phyloP scores from a whole-genome alignment of 1,139 yeast species.

The Candida neerlandica region DNA sequence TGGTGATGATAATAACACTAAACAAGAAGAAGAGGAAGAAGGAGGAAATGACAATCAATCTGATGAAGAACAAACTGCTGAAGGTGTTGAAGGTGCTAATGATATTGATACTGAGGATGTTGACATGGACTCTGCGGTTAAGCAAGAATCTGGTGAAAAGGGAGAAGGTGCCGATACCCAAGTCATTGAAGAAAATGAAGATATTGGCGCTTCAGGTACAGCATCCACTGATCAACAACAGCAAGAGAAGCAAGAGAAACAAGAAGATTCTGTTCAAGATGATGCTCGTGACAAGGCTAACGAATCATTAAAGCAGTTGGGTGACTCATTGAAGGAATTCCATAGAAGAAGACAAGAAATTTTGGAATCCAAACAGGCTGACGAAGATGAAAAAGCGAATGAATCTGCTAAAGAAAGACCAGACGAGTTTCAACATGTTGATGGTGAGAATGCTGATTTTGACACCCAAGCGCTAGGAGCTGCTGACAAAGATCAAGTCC shows the following conservation, averaged over 20 bases:
- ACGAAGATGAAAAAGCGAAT: slow-evolving; percentile 38
- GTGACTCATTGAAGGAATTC: slow-evolving; percentile 88
- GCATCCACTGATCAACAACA: slow-evolving; percentile 46
- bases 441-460: slow-evolving; percentile 72
- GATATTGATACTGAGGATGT: slow-evolving; percentile 56
- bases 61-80: slow-evolving; percentile 32
- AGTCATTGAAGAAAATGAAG: slow-evolving; percentile 66
- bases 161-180: slow-evolving; percentile 80
- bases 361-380: slow-evolving; percentile 57
- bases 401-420: slow-evolving; percentile 62
- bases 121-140: slow-evolving; percentile 67
- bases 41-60: slow-evolving; percentile 26
- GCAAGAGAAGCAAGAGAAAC: slow-evolving; percentile 31
- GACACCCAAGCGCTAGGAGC: slow-evolving; percentile 95
- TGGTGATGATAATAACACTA: slow-evolving; percentile 22
- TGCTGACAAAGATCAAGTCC: slow-evolving; percentile 79
- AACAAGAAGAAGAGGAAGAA: slow-evolving; percentile 25
- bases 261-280: slow-evolving; percentile 46
- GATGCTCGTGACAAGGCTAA: slow-evolving; percentile 71
- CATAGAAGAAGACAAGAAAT: slow-evolving; percentile 91
- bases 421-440: slow-evolving; percentile 90
- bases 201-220: slow-evolving; percentile 70
- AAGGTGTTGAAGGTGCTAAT: slow-evolving; percentile 52
- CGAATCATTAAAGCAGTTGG: slow-evolving; percentile 82
- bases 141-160: slow-evolving; percentile 69